Conservation (phyloP, 2,329 filamentous ascomycete species). For the Tolypocladium guangdongense region DNA sequence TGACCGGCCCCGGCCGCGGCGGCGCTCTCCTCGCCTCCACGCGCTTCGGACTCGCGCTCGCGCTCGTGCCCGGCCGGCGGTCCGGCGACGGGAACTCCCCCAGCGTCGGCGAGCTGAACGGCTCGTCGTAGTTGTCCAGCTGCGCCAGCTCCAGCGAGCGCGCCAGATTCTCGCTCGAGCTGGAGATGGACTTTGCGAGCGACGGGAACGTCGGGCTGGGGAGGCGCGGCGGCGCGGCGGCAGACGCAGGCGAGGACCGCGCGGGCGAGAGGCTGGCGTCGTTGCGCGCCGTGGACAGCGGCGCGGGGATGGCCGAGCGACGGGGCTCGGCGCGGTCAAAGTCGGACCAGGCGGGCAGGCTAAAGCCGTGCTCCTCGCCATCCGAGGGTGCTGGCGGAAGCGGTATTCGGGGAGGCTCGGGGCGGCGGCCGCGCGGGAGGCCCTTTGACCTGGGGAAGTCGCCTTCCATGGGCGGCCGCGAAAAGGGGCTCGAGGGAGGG, state of each 20-base stretch:
- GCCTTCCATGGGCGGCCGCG: slow-evolving; percentile 16
- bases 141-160: slow-evolving; percentile 18
- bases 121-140: slow-evolving; percentile 3
- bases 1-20: slow-evolving; percentile 18
- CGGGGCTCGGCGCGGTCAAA: slow-evolving; percentile 17
- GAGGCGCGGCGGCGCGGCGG: slow-evolving; percentile 18
- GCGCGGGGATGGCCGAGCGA: slow-evolving; percentile 23
- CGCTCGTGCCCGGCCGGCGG: slow-evolving; percentile 5
- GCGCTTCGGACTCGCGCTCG: slow-evolving; percentile 7
- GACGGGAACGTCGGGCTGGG: slow-evolving; percentile 26
- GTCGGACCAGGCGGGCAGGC: slow-evolving; percentile 6
- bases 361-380: neutral
- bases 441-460: slow-evolving; percentile 23
- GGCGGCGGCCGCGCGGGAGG: slow-evolving; percentile 23
- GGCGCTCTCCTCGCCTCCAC: slow-evolving; percentile 22
- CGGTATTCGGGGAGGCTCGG: slow-evolving; percentile 3
- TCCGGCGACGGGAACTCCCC: slow-evolving; percentile 4
- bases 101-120: neutral
- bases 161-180: slow-evolving; percentile 18
- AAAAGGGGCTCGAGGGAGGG: slow-evolving; percentile 15
- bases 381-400: slow-evolving; percentile 2
- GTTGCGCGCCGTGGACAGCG: slow-evolving; percentile 16
- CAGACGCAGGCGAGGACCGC: slow-evolving; percentile 16
- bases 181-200: slow-evolving; percentile 22
- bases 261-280: slow-evolving; percentile 1